phyloP scores from a whole-genome alignment of 352 stramenopile genomes.

The Globisporangium viniferum region DNA sequence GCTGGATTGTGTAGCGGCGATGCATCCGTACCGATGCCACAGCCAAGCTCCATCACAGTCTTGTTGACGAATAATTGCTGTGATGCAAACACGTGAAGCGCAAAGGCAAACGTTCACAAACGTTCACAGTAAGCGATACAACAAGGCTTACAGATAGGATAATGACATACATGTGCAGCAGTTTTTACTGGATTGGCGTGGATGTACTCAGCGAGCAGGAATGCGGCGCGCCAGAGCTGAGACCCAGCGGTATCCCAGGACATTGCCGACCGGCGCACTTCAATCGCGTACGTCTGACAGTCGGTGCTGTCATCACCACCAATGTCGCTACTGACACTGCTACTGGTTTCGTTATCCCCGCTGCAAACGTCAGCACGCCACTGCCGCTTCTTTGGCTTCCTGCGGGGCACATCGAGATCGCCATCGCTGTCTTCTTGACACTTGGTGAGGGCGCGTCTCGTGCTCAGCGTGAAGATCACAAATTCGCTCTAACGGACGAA shows the following conservation, averaged over 20 bases:
- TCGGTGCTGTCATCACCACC: background rate
- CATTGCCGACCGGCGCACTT: constrained; percentile 15
- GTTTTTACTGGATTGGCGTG: constrained; percentile 20
- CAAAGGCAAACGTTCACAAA: background rate
- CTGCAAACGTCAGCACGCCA: too few relatives aligned
- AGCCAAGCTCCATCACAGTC: constrained; percentile 52
- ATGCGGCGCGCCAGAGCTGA: constrained; percentile 53
- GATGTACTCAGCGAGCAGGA: constrained; percentile 56
- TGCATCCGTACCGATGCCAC: constrained; percentile 36
- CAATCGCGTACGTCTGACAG: constrained; percentile 18
- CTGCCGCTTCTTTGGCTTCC: background rate
- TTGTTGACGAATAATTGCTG: constrained; percentile 27
- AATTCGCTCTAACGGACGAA: background rate
- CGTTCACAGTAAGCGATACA: background rate
- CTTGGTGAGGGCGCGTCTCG: background rate
- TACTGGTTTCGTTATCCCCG: background rate
- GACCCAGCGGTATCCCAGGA: constrained; percentile 35
- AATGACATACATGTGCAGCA: background rate
- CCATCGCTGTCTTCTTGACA: constrained; percentile 14
- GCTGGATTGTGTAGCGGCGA: too few relatives aligned
- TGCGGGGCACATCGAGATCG: constrained; percentile 14
- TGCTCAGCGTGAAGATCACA: constrained; percentile 9
- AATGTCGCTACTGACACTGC: background rate
- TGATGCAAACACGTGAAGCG: background rate
- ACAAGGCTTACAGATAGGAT: background rate